phyloP scores from a whole-genome alignment of 306 rosid genomes.

The Prunus armeniaca region DNA sequence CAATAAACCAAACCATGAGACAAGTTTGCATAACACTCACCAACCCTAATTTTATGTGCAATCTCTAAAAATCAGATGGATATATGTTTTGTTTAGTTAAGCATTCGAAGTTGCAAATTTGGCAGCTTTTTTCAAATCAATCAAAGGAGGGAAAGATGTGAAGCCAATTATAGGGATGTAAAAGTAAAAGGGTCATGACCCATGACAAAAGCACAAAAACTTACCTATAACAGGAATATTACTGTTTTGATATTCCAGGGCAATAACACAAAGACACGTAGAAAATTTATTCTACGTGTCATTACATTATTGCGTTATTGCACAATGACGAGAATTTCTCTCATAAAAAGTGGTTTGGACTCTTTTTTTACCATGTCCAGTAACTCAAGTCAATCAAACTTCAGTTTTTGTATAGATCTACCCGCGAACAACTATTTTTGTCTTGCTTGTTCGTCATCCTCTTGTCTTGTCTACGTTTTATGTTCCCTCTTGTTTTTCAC shows the following conservation, averaged over 20 bases:
- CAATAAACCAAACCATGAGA: constrained; percentile 14
- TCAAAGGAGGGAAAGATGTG: background rate
- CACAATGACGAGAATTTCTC: too few species aligned
- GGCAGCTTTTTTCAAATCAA: background rate
- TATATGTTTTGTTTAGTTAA: background rate
- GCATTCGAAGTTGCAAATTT: background rate
- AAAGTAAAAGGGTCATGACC: background rate
- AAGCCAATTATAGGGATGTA: background rate
- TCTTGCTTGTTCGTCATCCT: constrained; percentile 6
- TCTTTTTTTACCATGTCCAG: background rate
- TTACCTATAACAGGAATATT: too few species aligned
- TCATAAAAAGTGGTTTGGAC: background rate
- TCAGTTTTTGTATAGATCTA: background rate
- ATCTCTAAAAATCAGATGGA: background rate
- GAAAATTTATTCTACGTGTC: too few species aligned
- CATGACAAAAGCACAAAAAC: too few species aligned
- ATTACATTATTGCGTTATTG: too few species aligned
- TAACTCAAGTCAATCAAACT: background rate
- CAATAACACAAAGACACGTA: too few species aligned
- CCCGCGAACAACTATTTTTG: constrained; percentile 26
- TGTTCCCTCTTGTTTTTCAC: background rate
- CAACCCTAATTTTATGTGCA: constrained; percentile 1
- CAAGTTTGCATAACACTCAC: constrained; percentile 16
- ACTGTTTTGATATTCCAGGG: fast-evolving
- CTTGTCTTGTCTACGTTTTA: background rate